Evolutionary conservation across 2,329 filamentous ascomycete species (phyloP).

Genomic region (Penicillium thymicola): DNA sequence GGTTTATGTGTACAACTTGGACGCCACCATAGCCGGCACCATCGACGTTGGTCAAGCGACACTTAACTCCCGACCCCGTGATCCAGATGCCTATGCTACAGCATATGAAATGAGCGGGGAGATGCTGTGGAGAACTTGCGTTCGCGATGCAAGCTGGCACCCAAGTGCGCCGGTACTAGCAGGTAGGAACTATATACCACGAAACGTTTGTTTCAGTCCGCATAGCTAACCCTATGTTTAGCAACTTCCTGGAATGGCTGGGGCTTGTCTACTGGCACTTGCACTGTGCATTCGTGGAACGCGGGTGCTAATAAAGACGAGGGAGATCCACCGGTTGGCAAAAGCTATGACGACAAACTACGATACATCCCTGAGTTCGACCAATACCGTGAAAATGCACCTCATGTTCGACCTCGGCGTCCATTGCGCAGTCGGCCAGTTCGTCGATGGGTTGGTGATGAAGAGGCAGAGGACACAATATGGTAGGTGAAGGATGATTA

Average conservation of each 20-base stretch:
- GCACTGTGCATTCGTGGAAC: constrained; percentile 75
- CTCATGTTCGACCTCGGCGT: constrained; percentile 9
- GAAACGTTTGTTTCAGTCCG: neutral
- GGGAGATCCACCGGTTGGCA: constrained; percentile 56
- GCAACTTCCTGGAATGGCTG: constrained; percentile 82
- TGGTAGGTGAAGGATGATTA: constrained; percentile 9
- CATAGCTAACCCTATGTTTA: constrained; percentile 31
- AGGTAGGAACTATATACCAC: constrained; percentile 41
- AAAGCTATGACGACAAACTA: constrained; percentile 60
- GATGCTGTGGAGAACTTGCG: constrained; percentile 68
- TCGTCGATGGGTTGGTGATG: constrained; percentile 10
- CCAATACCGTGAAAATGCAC: constrained; percentile 24
- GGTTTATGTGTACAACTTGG: constrained; percentile 89
- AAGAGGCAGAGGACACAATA: constrained; percentile 10
- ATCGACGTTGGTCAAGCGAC: constrained; percentile 77
- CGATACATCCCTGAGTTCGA: constrained; percentile 48
- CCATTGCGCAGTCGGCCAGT: constrained; percentile 25
- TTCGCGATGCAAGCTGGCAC: constrained; percentile 89
- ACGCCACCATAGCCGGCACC: constrained; percentile 74
- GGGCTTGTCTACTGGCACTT: constrained; percentile 69
- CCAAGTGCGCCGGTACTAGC: constrained; percentile 77
- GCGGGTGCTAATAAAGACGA: constrained; percentile 63
- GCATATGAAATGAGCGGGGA: constrained; percentile 57
- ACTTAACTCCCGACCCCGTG: constrained; percentile 56
- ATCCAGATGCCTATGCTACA: constrained; percentile 52